Base-by-base conservation (phyloP, 148 eudicot species). In the Polygonum maritimum region DNA sequence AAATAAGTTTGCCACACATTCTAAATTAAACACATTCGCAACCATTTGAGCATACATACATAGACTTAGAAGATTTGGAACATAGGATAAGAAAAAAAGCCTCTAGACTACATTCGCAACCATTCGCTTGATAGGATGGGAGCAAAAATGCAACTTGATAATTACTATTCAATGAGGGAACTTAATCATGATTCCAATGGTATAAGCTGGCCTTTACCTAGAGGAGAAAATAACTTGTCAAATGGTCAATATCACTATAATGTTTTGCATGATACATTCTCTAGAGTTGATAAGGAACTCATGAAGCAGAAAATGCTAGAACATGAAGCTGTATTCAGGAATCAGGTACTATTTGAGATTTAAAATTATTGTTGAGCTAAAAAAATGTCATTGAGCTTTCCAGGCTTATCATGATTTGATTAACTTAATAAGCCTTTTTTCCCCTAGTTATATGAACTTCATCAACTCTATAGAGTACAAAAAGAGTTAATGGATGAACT, bases 251-350 rank as follows among this genome's bases (percentile, higher is more conserved):
- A 79, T 83, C 86, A 77, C 73, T 83, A 84, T 35, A 83, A 85
- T 36, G 82, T 79, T 77, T 63, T 80, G 52, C 87, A 81, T 74
- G 89, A 86, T 75, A 77, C 76, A 49, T 79, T 77, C 79, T 83
- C 89, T 18, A 89, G 82, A 52, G 82, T 76, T 76, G 89, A 84
- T 47, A 94, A 86, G 83, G 93, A 90, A 82, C 76, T 78, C 44
- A 55, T 92, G 72, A 94, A 87, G 88, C 89, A 90, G 78, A 94
- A 82, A 78, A 92, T 94, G 93, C 91, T 94, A 26, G 88, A 87
- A 76, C 98, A 94, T 77, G 96, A 94, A 80, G 92, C 91, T 2
- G 74, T 89, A n/a, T 94, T 94, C 77, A 90, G 83, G 85, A 83
- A 85, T 78, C 98, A 94, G 92, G 98, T 91, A 83, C 33, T 21